Evolutionary conservation across 2,329 filamentous ascomycete species (phyloP), one percentile per base, ranked within the genome.

Genomic region (Aspergillus hortae): DNA sequence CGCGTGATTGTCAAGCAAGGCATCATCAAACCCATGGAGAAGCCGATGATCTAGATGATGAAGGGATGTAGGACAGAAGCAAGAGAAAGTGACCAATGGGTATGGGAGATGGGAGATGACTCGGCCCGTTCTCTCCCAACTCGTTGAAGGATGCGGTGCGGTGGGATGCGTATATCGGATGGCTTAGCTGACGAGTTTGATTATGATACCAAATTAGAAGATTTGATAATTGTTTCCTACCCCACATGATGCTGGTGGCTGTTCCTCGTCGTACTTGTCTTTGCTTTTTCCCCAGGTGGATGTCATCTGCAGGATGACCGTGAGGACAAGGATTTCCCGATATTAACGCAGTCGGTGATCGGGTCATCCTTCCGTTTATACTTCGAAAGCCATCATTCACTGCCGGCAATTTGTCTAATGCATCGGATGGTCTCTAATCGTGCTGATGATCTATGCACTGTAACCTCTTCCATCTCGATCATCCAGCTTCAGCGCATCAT

Each of bases 1-100:
- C 84, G 90, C 63, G 82, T 97, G 59, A 78, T 97, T 70, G 77
- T 96, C 70, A 96, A 95, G 78, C 89, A 92, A 74, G 94, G 94
- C 44, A 80, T 95, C 60, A 91, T 99, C 71, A 82, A 84, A 63
- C 89, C 94, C 38, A 89, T 99, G 82, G 84, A 87, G 52, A 92
- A 88, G 75, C 92, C 92, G 15, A 66, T 81, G 60, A 68, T 80
- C 33, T 82, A 70, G 64, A 25, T 41, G 19, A 19, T 41, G 27
- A 40, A 17, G 11, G 11, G n/a, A 42, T 19, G 41, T 42, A 46
- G 19, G 45, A 43, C 36, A 53, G 36, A 23, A 21, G 19, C n/a
- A 42, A 21, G 23, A 40, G 35, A 14, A 41, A 41, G 6, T 15
- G 35, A 11, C 27, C 2, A 30, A 7, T 9, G 27, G 7, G 10